Evolutionary conservation across 1,284 basidiomycete species (phyloP).

Genomic region (Coniophora puteana): DNA sequence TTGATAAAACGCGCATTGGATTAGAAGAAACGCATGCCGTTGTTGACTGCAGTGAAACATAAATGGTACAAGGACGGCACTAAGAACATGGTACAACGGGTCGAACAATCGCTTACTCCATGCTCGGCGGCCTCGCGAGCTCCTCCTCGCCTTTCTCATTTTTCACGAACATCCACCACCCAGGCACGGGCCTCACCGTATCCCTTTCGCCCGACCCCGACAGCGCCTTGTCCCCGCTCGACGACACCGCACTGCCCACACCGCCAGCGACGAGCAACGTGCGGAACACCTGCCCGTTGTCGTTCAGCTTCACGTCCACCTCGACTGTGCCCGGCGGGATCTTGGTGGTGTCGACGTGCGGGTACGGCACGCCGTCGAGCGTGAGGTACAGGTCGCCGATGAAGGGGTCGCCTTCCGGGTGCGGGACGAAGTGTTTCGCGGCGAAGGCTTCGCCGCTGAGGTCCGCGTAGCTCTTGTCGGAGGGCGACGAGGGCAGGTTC

Average conservation of each 20-base stretch:
- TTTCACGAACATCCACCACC: constrained; percentile 28
- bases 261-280: constrained; percentile 38
- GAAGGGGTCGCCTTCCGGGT: too few species aligned
- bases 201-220: constrained; percentile 26
- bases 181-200: constrained; percentile 27
- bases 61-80: too few species aligned
- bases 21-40: too few species aligned
- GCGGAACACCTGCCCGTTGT: constrained; percentile 28
- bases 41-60: too few species aligned
- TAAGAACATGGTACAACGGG: too few species aligned
- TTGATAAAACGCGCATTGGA: too few species aligned
- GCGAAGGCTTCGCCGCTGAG: constrained; percentile 25
- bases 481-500: constrained; percentile 25
- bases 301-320: constrained; percentile 35
- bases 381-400: constrained; percentile 21
- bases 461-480: too few species aligned
- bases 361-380: constrained; percentile 35
- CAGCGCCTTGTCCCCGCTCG: constrained; percentile 26
- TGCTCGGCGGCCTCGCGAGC: too few species aligned
- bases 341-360: constrained; percentile 23
- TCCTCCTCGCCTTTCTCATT: too few species aligned
- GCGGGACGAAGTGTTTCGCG: constrained; percentile 23
- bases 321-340: constrained; percentile 34
- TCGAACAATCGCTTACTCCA: too few species aligned
- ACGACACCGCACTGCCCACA: constrained; percentile 31